Evolutionary conservation across 345 rosid genomes (phyloP).

Genomic region (Odontarrhena argentea): DNA sequence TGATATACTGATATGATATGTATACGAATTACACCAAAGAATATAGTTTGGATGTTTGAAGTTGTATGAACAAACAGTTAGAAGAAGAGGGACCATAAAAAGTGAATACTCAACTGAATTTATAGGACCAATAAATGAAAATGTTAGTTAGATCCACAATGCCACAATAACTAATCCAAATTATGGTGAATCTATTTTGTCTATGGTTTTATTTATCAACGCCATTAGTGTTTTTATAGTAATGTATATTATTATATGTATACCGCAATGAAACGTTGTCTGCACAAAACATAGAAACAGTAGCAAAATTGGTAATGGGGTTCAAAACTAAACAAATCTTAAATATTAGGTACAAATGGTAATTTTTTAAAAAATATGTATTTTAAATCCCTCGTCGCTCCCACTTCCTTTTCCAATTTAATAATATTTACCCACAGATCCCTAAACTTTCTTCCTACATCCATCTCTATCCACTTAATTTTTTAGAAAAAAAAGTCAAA

Average conservation of each 20-base stretch:
- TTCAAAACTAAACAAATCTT: constrained; percentile 7
- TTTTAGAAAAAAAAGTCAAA: not conserved
- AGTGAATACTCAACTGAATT: not conserved
- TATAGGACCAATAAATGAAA: not conserved
- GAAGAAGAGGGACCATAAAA: not conserved
- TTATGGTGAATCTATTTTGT: not conserved
- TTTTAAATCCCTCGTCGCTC: constrained; percentile 26
- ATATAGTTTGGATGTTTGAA: not conserved
- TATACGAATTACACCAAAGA: too few relatives aligned
- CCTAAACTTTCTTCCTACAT: constrained; percentile 31
- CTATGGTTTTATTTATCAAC: not conserved
- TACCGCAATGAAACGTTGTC: constrained; percentile 4
- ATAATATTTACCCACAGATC: constrained; percentile 28
- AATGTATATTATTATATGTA: not conserved
- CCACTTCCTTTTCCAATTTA: constrained; percentile 33
- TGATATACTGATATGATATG: too few relatives aligned
- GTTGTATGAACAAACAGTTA: not conserved
- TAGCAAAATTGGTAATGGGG: not conserved
- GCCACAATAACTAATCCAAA: not conserved
- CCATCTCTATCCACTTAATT: constrained; percentile 33
- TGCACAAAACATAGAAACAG: constrained; percentile 9
- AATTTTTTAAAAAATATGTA: too few relatives aligned
- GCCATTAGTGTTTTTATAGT: not conserved
- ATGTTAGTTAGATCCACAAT: not conserved
- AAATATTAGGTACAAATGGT: not conserved